Evolutionary conservation across 2,329 filamentous ascomycete species (phyloP).

Genomic region (Aspergillus bombycis): DNA sequence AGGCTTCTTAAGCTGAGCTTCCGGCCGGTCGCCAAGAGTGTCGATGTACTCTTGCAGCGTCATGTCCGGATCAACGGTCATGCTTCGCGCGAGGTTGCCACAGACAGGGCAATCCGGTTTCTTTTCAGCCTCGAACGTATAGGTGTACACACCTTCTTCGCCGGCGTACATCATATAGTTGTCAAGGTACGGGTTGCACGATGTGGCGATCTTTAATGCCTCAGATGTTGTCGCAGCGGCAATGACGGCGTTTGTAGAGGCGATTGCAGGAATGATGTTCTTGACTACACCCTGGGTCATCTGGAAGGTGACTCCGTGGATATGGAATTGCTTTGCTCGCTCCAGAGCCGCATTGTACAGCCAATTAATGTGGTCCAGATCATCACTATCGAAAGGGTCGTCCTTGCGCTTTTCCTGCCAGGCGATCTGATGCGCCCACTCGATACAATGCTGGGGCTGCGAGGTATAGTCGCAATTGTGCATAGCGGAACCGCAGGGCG

Average conservation of each 20-base stretch:
- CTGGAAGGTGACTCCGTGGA: conserved; percentile 88
- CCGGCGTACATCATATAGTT: conserved; percentile 99
- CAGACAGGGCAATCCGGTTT: conserved; percentile 96
- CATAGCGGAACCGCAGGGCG: conserved; percentile 94
- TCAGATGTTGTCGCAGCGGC: conserved; percentile 96
- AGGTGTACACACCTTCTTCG: conserved; percentile 93
- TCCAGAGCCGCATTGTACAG: conserved; percentile 81
- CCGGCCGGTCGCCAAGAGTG: conserved; percentile 77
- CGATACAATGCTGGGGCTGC: conserved; percentile 98
- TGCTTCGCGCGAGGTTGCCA: conserved; percentile 75
- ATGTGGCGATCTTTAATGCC: conserved; percentile 89
- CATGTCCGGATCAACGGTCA: conserved; percentile 69
- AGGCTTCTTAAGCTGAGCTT: conserved; percentile 92
- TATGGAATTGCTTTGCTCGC: conserved; percentile 85
- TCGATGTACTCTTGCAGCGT: conserved; percentile 86
- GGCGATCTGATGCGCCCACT: conserved; percentile 98
- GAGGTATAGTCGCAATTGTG: conserved; percentile 92
- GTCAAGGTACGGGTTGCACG: conserved; percentile 76
- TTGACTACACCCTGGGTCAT: conserved; percentile 98
- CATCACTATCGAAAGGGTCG: conserved; percentile 87
- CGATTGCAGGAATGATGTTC: conserved; percentile 98
- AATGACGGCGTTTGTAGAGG: conserved; percentile 95
- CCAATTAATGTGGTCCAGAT: conserved; percentile 97
- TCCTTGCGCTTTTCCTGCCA: conserved; percentile 89
- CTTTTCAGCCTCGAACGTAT: conserved; percentile 93